Evolutionary conservation across 345 rosid species (phyloP).

Genomic region (Arabidopsis arenosa): DNA sequence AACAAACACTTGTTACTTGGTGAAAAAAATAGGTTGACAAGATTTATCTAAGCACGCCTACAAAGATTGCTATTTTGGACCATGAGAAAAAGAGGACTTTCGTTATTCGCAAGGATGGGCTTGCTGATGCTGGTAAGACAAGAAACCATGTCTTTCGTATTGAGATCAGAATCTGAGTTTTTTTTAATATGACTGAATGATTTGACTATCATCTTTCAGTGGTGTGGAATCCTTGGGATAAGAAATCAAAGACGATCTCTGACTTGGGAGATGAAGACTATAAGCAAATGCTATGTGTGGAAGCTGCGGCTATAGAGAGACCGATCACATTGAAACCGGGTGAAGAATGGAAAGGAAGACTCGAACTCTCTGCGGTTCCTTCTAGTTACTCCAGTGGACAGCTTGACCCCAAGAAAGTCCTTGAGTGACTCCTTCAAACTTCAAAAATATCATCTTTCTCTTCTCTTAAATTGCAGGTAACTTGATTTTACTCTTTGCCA

Average conservation of each 20-base stretch:
- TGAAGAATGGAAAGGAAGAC: slow-evolving; percentile 95
- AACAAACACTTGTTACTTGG: slow-evolving; percentile 11
- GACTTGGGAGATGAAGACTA: slow-evolving; percentile 97
- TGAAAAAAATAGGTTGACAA: slow-evolving; percentile 64
- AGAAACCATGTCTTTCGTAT: not conserved
- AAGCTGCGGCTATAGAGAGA: slow-evolving; percentile 84
- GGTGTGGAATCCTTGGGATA: slow-evolving; percentile 99
- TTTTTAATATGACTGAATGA: not conserved
- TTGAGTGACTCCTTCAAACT: slow-evolving; percentile 52
- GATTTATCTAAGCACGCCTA: slow-evolving; percentile 83
- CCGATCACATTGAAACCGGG: slow-evolving; percentile 89
- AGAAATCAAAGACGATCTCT: slow-evolving; percentile 79
- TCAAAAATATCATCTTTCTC: not conserved
- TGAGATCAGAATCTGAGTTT: slow-evolving; percentile 6
- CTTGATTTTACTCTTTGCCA: slow-evolving; percentile 4
- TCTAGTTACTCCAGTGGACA: slow-evolving; percentile 97
- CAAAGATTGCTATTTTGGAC: slow-evolving; percentile 91
- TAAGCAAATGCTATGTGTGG: slow-evolving; percentile 95
- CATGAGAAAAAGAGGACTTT: slow-evolving; percentile 97
- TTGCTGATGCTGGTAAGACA: slow-evolving; percentile 92
- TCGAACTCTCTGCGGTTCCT: slow-evolving; percentile 87
- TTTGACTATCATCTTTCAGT: slow-evolving; percentile 53
- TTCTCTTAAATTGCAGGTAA: slow-evolving; percentile 34
- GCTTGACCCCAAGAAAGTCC: slow-evolving; percentile 89
- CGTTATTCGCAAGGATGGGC: slow-evolving; percentile 92